Percentiles rank a stretch among this genome's conserved stretches.
phyloP scores from a whole-genome alignment of 495 filamentous ascomycete genomes.

The Aspergillus saccharolyticus region DNA sequence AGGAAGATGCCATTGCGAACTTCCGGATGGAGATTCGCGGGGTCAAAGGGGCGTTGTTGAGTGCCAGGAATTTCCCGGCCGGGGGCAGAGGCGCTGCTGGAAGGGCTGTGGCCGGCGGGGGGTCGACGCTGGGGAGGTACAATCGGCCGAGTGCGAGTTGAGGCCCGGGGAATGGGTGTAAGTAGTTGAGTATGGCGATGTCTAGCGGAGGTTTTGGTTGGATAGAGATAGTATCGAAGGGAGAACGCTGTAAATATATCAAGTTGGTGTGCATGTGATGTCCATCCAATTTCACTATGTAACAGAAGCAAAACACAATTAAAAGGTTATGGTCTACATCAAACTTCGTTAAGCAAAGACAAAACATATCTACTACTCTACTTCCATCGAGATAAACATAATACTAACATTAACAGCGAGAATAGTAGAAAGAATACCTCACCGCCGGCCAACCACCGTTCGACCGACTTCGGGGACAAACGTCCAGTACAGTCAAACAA shows the following conservation, averaged over 20 bases:
- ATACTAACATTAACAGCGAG: slow-evolving; percentile 21
- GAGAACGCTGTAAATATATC: no score
- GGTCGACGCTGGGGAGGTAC: slow-evolving; percentile 13
- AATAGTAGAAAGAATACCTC: slow-evolving; percentile 6
- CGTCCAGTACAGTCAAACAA: slow-evolving; percentile 5
- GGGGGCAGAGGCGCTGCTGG: slow-evolving; percentile 19
- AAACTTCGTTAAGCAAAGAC: no score
- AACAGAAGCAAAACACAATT: no score
- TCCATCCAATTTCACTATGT: no score
- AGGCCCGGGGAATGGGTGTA: neutral
- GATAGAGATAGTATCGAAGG: no score
- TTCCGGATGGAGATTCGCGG: slow-evolving; percentile 81
- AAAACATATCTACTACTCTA: neutral
- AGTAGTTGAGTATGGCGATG: no score
- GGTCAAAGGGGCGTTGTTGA: slow-evolving; percentile 90
- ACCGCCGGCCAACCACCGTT: neutral
- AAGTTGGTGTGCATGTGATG: no score
- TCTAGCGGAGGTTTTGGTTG: no score
- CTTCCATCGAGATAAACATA: slow-evolving; percentile 8
- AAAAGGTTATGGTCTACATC: neutral
- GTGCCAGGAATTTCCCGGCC: slow-evolving; percentile 62
- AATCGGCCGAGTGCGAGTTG: neutral
- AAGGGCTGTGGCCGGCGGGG: slow-evolving; percentile 4
- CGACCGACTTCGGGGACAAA: neutral
- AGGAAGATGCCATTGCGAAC: slow-evolving; percentile 71